These are phyloP conservation scores for Paecilomyces formosus DNA, from an alignment of 2,329 filamentous ascomycete species.

Conservation along the genomic window DNA sequence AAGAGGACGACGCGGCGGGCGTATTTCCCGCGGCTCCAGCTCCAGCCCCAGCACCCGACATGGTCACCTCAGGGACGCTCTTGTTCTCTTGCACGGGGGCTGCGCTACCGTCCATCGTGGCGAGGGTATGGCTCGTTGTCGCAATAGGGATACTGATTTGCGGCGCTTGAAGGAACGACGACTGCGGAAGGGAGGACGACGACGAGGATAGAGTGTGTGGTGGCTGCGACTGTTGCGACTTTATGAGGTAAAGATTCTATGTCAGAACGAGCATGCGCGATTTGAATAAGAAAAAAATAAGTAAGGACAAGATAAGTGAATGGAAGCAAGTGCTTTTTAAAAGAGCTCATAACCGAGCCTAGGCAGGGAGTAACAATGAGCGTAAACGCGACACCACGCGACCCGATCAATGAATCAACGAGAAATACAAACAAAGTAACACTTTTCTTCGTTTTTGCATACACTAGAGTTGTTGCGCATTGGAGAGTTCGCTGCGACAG, in stretches of 20 bases:
- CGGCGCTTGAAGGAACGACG: not conserved
- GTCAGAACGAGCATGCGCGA: not conserved
- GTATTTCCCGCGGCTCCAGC: not conserved
- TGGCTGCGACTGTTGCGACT: not conserved
- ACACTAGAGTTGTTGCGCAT: slow-evolving; percentile 10
- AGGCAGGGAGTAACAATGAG: too few relatives aligned
- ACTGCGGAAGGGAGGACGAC: not conserved
- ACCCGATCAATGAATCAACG: not conserved
- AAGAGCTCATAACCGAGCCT: too few relatives aligned
- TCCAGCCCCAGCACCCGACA: not conserved
- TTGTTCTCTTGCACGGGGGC: not conserved
- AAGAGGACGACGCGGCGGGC: not conserved
- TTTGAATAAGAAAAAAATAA: too few relatives aligned
- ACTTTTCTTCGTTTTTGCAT: not conserved
- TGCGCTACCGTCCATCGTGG: not conserved
- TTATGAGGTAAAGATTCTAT: not conserved
- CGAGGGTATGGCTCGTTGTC: not conserved
- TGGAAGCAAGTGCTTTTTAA: too few relatives aligned
- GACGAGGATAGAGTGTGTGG: not conserved
- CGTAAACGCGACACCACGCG: not conserved
- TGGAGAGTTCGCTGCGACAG: not conserved
- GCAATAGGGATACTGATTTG: not conserved
- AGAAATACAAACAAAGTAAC: not conserved
- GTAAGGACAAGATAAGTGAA: too few relatives aligned
- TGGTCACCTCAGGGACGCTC: not conserved